A percentile compares a stretch with the other conserved stretches of the same genome.
These are phyloP conservation scores for Leishmania tarentolae DNA, from an alignment of 208 protist genomes.

Conservation along the genomic window DNA sequence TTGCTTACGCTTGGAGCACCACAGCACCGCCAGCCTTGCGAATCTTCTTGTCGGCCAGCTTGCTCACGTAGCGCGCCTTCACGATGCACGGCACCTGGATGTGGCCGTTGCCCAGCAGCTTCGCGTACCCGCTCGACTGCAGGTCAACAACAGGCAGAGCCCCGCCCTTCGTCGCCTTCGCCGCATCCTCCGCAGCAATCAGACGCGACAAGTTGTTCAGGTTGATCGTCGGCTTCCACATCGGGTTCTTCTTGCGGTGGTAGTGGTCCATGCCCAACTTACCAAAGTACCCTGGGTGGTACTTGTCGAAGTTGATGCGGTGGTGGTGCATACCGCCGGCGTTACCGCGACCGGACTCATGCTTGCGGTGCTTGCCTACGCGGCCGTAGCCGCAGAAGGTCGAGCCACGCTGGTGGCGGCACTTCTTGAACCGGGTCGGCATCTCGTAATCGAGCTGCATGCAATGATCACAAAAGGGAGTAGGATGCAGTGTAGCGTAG, in stretches of 20 bases:
- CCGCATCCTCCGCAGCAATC: constrained; percentile 92
- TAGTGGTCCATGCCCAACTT: constrained; percentile 99
- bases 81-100: constrained; percentile 99
- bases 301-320: constrained; percentile 99
- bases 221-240: constrained; percentile 98
- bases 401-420: constrained; percentile 92
- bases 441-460: constrained; percentile 35
- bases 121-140: constrained; percentile 96
- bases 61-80: constrained; percentile 99
- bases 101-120: constrained; percentile 99
- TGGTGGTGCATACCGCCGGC: constrained; percentile 99
- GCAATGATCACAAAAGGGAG: background rate
- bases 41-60: constrained; percentile 99
- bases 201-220: constrained; percentile 99
- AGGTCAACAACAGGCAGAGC: constrained; percentile 99
- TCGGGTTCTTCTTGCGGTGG: constrained; percentile 92
- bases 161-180: constrained; percentile 75
- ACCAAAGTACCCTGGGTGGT: constrained; percentile 99
- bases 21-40: constrained; percentile 98
- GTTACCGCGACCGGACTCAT: constrained; percentile 99
- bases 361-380: constrained; percentile 99
- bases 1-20: constrained; percentile 95
- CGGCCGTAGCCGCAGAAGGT: constrained; percentile 93
- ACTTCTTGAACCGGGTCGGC: constrained; percentile 93
- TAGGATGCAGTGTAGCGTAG: background rate